phyloP scores from a whole-genome alignment of 1,284 basidiomycete genomes.

The Irpex sp. region DNA sequence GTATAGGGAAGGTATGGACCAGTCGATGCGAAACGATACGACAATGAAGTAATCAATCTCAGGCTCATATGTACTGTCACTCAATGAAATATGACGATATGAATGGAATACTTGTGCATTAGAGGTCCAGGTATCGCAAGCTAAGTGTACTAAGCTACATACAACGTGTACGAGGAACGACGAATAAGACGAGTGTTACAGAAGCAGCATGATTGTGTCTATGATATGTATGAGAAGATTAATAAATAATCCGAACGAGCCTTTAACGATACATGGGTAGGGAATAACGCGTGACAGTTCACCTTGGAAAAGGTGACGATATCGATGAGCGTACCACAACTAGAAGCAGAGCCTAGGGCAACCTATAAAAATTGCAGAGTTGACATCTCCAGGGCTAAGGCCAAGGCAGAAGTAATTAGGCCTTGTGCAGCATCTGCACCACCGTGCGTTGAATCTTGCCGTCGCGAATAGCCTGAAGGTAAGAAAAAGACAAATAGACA shows the following conservation, averaged over 20 bases:
- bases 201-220: neutral
- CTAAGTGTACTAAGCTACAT: neutral
- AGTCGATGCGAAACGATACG: no score
- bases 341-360: no score
- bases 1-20: no score
- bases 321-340: no score
- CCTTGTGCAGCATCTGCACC: slow-evolving; percentile 40
- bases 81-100: no score
- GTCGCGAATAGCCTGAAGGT: slow-evolving; percentile 56
- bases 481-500: neutral
- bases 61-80: no score
- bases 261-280: neutral
- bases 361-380: no score
- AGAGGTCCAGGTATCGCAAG: neutral
- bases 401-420: neutral
- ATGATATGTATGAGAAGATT: neutral
- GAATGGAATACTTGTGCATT: neutral
- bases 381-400: neutral
- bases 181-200: neutral
- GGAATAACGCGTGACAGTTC: neutral
- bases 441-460: slow-evolving; percentile 65
- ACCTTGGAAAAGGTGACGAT: no score
- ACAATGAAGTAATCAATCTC: no score
- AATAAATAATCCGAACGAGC: neutral
- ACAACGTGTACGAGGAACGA: neutral